These are phyloP conservation scores for Coemansia sp. DNA, from an alignment of 192 early-diverging fungal genomes.

Conservation along the genomic window DNA sequence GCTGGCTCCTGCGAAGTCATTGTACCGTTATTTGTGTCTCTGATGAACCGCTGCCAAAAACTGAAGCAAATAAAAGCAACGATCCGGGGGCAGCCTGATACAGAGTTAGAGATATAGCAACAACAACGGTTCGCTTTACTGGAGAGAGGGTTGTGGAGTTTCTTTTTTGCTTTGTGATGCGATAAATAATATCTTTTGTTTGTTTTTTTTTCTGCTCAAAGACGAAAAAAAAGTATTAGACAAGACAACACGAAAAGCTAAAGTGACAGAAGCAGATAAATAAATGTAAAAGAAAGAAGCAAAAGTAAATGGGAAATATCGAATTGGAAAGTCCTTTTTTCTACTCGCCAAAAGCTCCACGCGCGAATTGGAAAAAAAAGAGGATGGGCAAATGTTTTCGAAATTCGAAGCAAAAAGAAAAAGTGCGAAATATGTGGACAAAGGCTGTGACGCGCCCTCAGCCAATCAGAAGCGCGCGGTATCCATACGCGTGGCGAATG, in stretches of 20 bases:
- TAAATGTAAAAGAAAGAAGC: not conserved
- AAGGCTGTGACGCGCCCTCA: not conserved
- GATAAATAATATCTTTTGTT: not conserved
- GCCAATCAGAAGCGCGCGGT: not conserved
- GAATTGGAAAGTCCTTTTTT: not conserved
- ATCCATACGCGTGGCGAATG: not conserved
- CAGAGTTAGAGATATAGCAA: not conserved
- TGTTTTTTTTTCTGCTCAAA: not conserved
- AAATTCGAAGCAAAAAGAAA: not conserved
- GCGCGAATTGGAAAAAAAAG: not conserved
- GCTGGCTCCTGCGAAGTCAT: conserved; percentile 12
- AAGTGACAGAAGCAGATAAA: not conserved
- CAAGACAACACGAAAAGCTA: not conserved
- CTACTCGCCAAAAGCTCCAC: not conserved
- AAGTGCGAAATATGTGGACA: not conserved
- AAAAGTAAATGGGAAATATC: not conserved
- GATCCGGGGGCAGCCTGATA: not conserved
- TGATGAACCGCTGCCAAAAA: not conserved
- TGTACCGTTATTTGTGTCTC: not conserved
- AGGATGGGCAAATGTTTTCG: not conserved
- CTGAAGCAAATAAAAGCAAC: not conserved
- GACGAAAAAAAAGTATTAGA: not conserved
- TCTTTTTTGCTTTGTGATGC: not conserved
- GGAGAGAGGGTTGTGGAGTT: not conserved
- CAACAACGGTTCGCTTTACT: not conserved